Base-by-base conservation (phyloP, 768 basidiomycete genomes). In the Serendipita sp. region DNA sequence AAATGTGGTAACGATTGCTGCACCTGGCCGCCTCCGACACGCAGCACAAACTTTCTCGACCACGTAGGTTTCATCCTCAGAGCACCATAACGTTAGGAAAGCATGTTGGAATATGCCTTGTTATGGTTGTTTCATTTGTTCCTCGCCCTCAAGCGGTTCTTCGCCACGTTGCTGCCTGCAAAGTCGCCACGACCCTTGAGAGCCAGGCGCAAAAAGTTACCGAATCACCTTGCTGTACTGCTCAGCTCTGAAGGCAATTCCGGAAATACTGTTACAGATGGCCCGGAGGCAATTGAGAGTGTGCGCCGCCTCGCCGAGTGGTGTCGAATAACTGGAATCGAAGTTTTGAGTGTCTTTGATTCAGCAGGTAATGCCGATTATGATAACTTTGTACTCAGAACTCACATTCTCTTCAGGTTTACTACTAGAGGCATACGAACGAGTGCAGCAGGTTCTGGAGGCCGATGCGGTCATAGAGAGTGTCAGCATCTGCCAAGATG, bases 271-370 rank as follows among this genome's bases (percentile, higher is more conserved):
- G 73, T 76, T 22, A 70, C 71, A 30, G 70, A 75, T 2, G 76
- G 78, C 62, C 70, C 71, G 20, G 73, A 71, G 41, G 71, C 88
- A 58, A 70, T 82, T 17, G 75, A 82, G 66, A 82, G 79, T 66
- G 75, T 85, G 9, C 71, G 79, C 56, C 75, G 75, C 50, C 77
- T 77, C 13, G 78, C 79, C 7, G 70, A 70, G 9, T 90, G 85
- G 84, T 89, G 85, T 73, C 78, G 76, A 61, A 70, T 66, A n/a
- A 72, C 75, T 33, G 86, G 86, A 14, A 81, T 90, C 56, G 72
- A 74, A 65, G 77, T 78, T 60, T 74, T 91, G 51, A 87, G 83
- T 9, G 76, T 87, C 2, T 90, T 88, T 65, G 89, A 91, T 69
- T 76, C 79, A 62, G 73, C 79, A 62, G 88, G 89, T 89, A n/a